These are phyloP conservation scores for Pichia sp. DNA, from an alignment of 1,139 yeast genomes.

Conservation along the genomic window DNA sequence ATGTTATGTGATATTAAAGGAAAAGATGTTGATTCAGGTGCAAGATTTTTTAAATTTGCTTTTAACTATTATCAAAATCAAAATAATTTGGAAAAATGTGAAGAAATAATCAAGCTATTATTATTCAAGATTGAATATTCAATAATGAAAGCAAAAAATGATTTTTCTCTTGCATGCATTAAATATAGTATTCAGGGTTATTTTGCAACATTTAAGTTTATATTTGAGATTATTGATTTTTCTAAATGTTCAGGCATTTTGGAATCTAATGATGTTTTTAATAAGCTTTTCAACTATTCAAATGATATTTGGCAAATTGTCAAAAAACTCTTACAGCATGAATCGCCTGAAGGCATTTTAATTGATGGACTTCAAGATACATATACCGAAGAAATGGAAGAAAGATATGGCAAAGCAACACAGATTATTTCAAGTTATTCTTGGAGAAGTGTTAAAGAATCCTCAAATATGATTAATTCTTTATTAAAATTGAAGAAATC, in stretches of 20 bases:
- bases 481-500: slow-evolving; percentile 31
- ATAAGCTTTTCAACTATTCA: slow-evolving; percentile 26
- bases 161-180: slow-evolving; percentile 38
- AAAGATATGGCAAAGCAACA: slow-evolving; percentile 45
- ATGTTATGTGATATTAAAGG: slow-evolving; percentile 56
- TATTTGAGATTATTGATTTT: slow-evolving; percentile 35
- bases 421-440: slow-evolving; percentile 65
- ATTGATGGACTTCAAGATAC: slow-evolving; percentile 38
- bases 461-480: slow-evolving; percentile 47
- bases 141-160: slow-evolving; percentile 26
- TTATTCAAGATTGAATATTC: slow-evolving; percentile 30
- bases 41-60: slow-evolving; percentile 52
- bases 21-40: slow-evolving; percentile 77
- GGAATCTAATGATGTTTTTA: background rate
- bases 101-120: slow-evolving; percentile 32
- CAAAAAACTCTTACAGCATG: slow-evolving; percentile 53
- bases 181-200: slow-evolving; percentile 58
- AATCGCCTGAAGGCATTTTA: slow-evolving; percentile 58
- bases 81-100: slow-evolving; percentile 19
- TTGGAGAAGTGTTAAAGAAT: slow-evolving; percentile 83
- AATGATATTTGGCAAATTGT: slow-evolving; percentile 47
- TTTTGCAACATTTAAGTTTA: slow-evolving; percentile 48
- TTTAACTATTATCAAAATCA: slow-evolving; percentile 27
- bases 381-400: slow-evolving; percentile 32
- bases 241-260: slow-evolving; percentile 3